Evolutionary conservation across 75 land plant species (phyloP).

Genomic region (Sequoiadendron giganteum): DNA sequence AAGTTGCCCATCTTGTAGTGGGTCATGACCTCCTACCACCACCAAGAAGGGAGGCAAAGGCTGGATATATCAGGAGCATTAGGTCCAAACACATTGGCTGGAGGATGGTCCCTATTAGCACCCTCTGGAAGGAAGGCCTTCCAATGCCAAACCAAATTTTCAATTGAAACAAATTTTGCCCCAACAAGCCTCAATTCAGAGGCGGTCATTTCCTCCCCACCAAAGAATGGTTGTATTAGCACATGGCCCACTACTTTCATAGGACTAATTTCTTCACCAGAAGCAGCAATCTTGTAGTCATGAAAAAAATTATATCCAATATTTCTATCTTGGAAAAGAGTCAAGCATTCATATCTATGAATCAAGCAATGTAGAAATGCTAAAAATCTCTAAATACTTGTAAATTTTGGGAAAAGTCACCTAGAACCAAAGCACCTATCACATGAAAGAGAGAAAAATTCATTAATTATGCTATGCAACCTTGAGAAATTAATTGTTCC

Average conservation of each 20-base stretch:
- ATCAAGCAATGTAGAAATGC: neutral
- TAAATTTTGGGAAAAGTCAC: no score
- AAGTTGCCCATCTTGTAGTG: constrained; percentile 75
- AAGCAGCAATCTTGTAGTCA: constrained; percentile 7
- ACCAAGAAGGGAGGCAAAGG: constrained; percentile 53
- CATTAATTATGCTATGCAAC: no score
- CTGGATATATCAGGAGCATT: neutral
- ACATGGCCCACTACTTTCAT: constrained; percentile 36
- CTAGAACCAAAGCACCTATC: no score
- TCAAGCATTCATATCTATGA: neutral
- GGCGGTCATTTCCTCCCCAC: constrained; percentile 59
- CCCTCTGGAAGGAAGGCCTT: constrained; percentile 53
- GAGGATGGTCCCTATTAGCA: constrained; percentile 49
- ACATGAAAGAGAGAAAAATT: no score
- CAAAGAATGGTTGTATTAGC: constrained; percentile 60
- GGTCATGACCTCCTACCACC: constrained; percentile 56
- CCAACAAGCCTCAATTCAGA: constrained; percentile 37
- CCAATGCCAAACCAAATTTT: constrained; percentile 59
- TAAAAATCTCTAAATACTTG: neutral
- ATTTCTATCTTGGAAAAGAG: neutral
- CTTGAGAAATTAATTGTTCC: no score
- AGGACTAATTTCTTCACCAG: neutral
- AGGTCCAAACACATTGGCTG: constrained; percentile 41
- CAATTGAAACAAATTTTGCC: constrained; percentile 19
- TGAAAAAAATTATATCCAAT: neutral